Evolutionary conservation across 768 basidiomycete genomes (phyloP).

Genomic region (Lactarius tabidus): DNA sequence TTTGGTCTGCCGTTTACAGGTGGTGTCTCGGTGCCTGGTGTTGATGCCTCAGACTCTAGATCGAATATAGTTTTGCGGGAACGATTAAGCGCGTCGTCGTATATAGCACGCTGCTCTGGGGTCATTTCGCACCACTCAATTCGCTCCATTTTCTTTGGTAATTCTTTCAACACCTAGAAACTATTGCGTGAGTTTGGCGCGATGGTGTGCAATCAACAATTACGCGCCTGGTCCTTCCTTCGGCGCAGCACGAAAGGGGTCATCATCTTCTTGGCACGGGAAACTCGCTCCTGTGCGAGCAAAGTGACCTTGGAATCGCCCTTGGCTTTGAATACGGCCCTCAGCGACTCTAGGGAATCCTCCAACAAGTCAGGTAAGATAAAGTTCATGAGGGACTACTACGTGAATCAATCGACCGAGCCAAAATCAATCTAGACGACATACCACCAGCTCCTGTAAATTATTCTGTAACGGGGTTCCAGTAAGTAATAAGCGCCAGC

Average conservation of each 20-base stretch:
- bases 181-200: neutral
- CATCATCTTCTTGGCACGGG: constrained; percentile 98
- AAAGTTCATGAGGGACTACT: constrained; percentile 94
- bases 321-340: constrained; percentile 95
- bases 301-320: constrained; percentile 87
- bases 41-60: constrained; percentile 29
- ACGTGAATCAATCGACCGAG: neutral
- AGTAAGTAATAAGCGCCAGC: constrained; percentile 89
- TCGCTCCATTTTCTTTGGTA: constrained; percentile 88
- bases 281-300: constrained; percentile 89
- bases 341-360: constrained; percentile 68
- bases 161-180: constrained; percentile 78
- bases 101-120: constrained; percentile 72
- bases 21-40: constrained; percentile 33
- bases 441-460: constrained; percentile 81
- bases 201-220: neutral
- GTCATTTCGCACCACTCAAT: constrained; percentile 98
- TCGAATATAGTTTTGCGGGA: constrained; percentile 79
- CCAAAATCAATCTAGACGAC: constrained; percentile 31
- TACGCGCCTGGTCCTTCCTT: constrained; percentile 82
- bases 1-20: constrained; percentile 31
- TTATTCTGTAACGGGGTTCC: constrained; percentile 96
- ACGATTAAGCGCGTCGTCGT: constrained; percentile 78
- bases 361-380: constrained; percentile 90
- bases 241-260: constrained; percentile 97